Base-by-base conservation (phyloP, 805 yeast genomes). In the Lipomyces yamanashiensis region DNA sequence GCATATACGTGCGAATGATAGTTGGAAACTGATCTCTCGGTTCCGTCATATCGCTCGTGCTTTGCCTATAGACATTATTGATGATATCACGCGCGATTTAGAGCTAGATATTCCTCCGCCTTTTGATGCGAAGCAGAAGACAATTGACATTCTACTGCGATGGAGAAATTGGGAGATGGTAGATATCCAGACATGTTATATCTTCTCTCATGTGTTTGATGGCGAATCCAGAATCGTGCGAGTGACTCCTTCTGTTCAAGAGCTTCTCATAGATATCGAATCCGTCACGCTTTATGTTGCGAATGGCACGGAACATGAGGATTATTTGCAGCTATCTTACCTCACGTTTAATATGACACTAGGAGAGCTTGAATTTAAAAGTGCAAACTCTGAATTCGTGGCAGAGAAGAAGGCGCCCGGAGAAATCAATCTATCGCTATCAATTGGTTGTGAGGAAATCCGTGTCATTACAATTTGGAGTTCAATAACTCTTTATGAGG, bases 101-200 rank as follows among this genome's bases (percentile, higher is more conserved):
- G 17, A 48, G 8, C 23, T 12, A 13, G 67, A 62, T 28, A 34
- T 58, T 23, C 19, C 48, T 12, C 58, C 67, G 0, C 87, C 90
- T 0, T 67, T 64, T 0, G 77, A 80, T 64, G 92, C 92, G 0
- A 79, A 80, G 63, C 77, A 78, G 8, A 81, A 81, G 15, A 89
- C 90, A 1, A 74, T 85, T 28, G 76, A 80, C 2, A 80, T 86
- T 0, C 91, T 92, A 70, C 79, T 86, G 0, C 79, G 81, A 13
- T 95, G 98, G 98, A 84, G 98, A 79, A 85, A 86, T 63, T 92
- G 98, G 98, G 99, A 93, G 70, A 87, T 89, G 50, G 80, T 85
- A 39, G 84, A 84, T 70, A 82, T 86, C 23, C 81, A 82, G n/a
- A 77, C 82, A 44, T 82, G 86, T 58, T 84, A 79, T 60, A 78